Conservation (phyloP, 176 grass and related monocot species). For the Eremochloa ophiuroides region DNA sequence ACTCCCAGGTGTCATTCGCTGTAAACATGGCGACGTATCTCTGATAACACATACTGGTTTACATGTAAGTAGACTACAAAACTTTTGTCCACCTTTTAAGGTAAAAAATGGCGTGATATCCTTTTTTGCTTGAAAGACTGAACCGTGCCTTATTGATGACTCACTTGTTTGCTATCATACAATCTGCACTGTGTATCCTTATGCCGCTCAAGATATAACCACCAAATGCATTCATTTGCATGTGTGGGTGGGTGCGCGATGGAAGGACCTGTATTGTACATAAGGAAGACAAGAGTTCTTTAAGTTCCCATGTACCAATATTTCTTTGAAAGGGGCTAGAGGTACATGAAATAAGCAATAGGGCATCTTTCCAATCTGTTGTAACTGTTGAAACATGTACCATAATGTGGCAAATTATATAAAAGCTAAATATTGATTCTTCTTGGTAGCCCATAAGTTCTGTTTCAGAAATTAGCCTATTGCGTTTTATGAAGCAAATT, state of each 20-base stretch:
- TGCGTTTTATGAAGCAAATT: not conserved
- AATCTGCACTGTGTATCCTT: conserved; percentile 39
- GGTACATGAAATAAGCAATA: not conserved
- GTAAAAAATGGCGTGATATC: not conserved
- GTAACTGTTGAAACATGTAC: not conserved
- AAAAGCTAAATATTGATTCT: not conserved
- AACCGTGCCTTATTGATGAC: not conserved
- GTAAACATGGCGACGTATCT: not conserved
- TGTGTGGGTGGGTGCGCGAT: conserved; percentile 74
- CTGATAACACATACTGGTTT: not conserved
- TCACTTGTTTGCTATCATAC: conserved; percentile 25
- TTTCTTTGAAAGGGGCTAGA: not conserved
- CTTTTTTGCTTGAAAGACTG: not conserved
- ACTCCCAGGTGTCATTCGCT: not conserved
- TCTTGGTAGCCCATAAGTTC: not conserved
- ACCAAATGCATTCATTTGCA: conserved; percentile 93
- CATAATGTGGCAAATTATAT: not conserved
- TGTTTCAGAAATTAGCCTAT: not conserved
- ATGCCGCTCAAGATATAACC: conserved; percentile 85
- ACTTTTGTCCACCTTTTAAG: not conserved
- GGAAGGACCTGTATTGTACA: conserved; percentile 62
- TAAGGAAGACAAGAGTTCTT: conserved; percentile 1
- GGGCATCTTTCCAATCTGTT: not conserved
- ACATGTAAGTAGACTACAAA: conserved; percentile 2
- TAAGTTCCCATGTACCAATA: not conserved